Conservation (phyloP, 164 flowering plant genomes). For the Stephania cephalantha region DNA sequence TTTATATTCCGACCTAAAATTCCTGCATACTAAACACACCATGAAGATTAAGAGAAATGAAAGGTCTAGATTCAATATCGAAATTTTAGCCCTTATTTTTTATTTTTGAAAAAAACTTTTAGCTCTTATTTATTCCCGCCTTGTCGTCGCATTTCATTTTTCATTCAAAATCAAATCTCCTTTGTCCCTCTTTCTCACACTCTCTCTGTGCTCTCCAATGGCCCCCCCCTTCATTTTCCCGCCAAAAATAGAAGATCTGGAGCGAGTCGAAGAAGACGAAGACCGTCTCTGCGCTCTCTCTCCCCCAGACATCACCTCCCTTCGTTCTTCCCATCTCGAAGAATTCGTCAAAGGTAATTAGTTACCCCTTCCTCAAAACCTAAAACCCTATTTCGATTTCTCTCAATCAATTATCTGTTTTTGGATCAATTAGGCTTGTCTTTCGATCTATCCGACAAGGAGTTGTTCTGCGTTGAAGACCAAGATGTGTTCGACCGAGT, state of each 20-base stretch:
- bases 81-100: no score
- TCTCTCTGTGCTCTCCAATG: conserved; percentile 35
- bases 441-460: conserved; percentile 93
- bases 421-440: conserved; percentile 45
- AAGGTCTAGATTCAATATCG: no score
- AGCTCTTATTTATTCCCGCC: background rate
- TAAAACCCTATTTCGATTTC: conserved; percentile 7
- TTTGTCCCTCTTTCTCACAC: conserved; percentile 11
- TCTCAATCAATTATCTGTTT: background rate
- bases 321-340: conserved; percentile 64
- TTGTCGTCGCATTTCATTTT: background rate
- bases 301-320: conserved; percentile 39
- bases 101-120: no score
- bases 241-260: conserved; percentile 47
- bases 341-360: conserved; percentile 82
- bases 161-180: background rate
- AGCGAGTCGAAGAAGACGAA: conserved; percentile 35
- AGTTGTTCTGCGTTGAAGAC: conserved; percentile 80
- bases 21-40: no score
- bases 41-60: no score
- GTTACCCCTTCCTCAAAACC: background rate
- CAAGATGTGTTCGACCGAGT: conserved; percentile 85
- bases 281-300: conserved; percentile 46
- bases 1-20: no score
- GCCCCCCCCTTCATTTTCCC: conserved; percentile 74